Conservation (phyloP, 108 stramenopile genomes). For the Aurantiochytrium sp. region DNA sequence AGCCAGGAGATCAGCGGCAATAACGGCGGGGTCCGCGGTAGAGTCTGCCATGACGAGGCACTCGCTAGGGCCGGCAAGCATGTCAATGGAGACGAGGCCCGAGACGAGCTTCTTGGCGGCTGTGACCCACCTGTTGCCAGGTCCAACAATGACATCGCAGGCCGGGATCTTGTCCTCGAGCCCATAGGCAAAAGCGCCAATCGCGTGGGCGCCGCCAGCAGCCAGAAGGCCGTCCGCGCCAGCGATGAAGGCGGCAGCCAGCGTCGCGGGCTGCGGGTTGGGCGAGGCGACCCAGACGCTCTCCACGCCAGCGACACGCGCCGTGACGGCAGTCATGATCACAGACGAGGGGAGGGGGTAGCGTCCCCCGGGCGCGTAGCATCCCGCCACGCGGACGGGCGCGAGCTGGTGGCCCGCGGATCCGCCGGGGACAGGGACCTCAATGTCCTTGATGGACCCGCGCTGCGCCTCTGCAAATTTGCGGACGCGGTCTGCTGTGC, state of each 20-base stretch:
- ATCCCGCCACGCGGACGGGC: slow-evolving; percentile 84
- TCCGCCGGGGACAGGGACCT: slow-evolving; percentile 86
- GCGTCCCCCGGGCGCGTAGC: slow-evolving; percentile 96
- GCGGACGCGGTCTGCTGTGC: slow-evolving; percentile 70
- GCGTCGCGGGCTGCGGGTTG: slow-evolving; percentile 75
- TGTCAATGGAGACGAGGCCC: slow-evolving; percentile 82
- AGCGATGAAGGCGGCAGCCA: slow-evolving; percentile 80
- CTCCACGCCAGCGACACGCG: slow-evolving; percentile 84
- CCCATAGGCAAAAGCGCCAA: slow-evolving; percentile 89
- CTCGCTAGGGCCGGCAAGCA: slow-evolving; percentile 96
- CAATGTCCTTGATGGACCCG: slow-evolving; percentile 65
- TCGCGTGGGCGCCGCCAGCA: slow-evolving; percentile 91
- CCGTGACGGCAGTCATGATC: slow-evolving; percentile 94
- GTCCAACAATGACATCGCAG: slow-evolving; percentile 95
- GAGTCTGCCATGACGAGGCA: slow-evolving; percentile 91
- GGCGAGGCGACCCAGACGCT: slow-evolving; percentile 84
- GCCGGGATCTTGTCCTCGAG: slow-evolving; percentile 49
- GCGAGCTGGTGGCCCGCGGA: slow-evolving; percentile 88
- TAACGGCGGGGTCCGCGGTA: slow-evolving; percentile 74
- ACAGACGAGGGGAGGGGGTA: slow-evolving; percentile 95
- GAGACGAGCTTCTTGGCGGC: slow-evolving; percentile 88
- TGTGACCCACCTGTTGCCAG: slow-evolving; percentile 98
- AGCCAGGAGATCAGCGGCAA: slow-evolving; percentile 94
- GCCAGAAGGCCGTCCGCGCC: slow-evolving; percentile 76
- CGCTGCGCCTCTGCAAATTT: slow-evolving; percentile 83